Conservation (phyloP, 2,329 filamentous ascomycete species). For the Fonsecaea pedrosoi region DNA sequence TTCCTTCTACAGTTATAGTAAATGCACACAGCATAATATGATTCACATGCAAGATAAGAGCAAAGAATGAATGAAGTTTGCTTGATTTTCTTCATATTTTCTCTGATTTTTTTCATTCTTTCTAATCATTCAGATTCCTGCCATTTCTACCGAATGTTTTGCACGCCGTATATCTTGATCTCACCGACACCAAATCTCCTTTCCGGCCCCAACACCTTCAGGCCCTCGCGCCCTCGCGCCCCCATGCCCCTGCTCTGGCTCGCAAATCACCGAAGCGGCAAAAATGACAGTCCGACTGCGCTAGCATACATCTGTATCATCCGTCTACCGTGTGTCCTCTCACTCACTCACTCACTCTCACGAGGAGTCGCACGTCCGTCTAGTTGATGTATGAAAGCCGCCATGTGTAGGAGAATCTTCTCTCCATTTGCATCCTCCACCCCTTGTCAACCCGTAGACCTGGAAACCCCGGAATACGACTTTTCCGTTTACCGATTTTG, state of each 20-base stretch:
- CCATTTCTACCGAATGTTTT: no score
- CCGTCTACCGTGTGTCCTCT: background rate
- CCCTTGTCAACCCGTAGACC: background rate
- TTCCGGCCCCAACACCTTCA: no score
- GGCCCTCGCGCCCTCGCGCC: background rate
- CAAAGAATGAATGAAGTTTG: no score
- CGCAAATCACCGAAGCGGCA: background rate
- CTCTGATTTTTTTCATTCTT: no score
- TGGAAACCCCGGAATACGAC: conserved; percentile 1
- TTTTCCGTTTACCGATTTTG: background rate
- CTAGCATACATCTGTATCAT: conserved; percentile 19
- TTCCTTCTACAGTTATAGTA: no score
- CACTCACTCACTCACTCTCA: background rate
- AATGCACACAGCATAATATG: no score
- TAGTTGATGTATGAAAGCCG: conserved; percentile 21
- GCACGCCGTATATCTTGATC: no score
- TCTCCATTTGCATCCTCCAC: background rate
- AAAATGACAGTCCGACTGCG: conserved; percentile 18
- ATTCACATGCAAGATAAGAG: no score
- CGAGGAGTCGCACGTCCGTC: background rate
- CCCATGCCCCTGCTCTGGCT: background rate
- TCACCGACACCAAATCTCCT: no score
- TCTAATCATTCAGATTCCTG: no score
- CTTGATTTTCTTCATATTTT: no score
- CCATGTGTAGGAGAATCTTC: conserved; percentile 15